A percentile compares a stretch with the other conserved stretches of the same genome.
These are phyloP conservation scores for Colletotrichum sp. DNA, from an alignment of 2,329 filamentous ascomycete genomes.

Conservation along the genomic window DNA sequence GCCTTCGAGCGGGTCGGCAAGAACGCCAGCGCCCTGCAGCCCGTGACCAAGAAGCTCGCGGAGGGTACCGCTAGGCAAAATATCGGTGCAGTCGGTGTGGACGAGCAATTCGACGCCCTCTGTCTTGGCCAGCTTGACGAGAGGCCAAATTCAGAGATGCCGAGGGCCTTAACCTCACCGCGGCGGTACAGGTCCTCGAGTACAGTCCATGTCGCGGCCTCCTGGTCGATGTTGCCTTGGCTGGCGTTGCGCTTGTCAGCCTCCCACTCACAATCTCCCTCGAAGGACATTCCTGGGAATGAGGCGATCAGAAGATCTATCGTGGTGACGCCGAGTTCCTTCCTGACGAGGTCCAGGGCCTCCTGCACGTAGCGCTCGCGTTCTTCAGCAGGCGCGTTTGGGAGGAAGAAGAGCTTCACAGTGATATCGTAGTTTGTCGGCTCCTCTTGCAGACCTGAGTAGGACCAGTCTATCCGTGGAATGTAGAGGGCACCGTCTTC, in stretches of 20 bases:
- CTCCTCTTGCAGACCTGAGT: slow-evolving; percentile 79
- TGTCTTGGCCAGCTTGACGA: slow-evolving; percentile 83
- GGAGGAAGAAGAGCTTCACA: slow-evolving; percentile 92
- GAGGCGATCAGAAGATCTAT: slow-evolving; percentile 92
- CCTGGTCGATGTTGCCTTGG: slow-evolving; percentile 71
- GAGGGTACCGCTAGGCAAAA: slow-evolving; percentile 84
- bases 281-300: slow-evolving; percentile 92
- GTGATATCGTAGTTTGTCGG: slow-evolving; percentile 90
- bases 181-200: slow-evolving; percentile 76
- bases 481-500: slow-evolving; percentile 69
- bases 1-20: slow-evolving; percentile 64
- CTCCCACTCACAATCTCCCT: slow-evolving; percentile 87
- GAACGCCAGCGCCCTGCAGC: slow-evolving; percentile 74
- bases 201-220: slow-evolving; percentile 71
- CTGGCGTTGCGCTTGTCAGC: slow-evolving; percentile 66
- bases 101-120: slow-evolving; percentile 87
- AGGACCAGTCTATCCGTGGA: slow-evolving; percentile 76
- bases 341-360: slow-evolving; percentile 80
- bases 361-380: slow-evolving; percentile 76
- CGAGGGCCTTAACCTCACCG: slow-evolving; percentile 76
- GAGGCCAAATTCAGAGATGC: slow-evolving; percentile 89
- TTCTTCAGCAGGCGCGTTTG: slow-evolving; percentile 67
- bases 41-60: slow-evolving; percentile 81
- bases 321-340: slow-evolving; percentile 75
- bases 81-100: slow-evolving; percentile 92